These are phyloP conservation scores for Moricandia moricandioides DNA, from an alignment of 345 rosid species.

Conservation along the genomic window DNA sequence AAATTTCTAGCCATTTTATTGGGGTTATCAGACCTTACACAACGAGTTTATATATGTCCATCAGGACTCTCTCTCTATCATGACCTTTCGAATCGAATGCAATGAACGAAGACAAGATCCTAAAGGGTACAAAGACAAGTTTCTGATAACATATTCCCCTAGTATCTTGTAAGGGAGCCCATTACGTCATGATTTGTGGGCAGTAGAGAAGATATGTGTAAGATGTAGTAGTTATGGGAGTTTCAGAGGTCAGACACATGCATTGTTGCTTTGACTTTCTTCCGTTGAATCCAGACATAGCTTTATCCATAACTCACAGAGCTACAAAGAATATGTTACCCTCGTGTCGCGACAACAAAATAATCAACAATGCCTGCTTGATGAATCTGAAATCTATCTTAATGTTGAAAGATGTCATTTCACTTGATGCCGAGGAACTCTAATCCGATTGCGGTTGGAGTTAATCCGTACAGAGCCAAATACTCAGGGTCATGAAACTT, in stretches of 20 bases:
- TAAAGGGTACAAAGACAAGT: slow-evolving; percentile 15
- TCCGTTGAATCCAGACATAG: slow-evolving; percentile 12
- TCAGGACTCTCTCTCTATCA: not conserved
- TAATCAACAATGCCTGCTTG: slow-evolving; percentile 1
- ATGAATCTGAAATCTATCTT: not conserved
- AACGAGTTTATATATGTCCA: not conserved
- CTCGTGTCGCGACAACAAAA: not conserved
- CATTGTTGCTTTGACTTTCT: slow-evolving; percentile 34
- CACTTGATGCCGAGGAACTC: slow-evolving; percentile 62
- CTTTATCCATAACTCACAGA: slow-evolving; percentile 1
- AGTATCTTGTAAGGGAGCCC: slow-evolving; percentile 28
- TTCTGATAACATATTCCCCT: slow-evolving; percentile 23
- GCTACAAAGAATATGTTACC: slow-evolving; percentile 18
- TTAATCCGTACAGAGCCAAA: slow-evolving; percentile 57
- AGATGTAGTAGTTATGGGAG: slow-evolving; percentile 23
- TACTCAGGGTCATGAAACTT: slow-evolving; percentile 74
- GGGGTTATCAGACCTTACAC: slow-evolving; percentile 15
- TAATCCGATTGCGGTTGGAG: slow-evolving; percentile 61
- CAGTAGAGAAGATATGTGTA: slow-evolving; percentile 13
- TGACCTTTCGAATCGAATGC: slow-evolving; percentile 10
- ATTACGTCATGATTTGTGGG: slow-evolving; percentile 17
- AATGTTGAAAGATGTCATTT: slow-evolving; percentile 17
- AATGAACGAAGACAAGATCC: slow-evolving; percentile 20
- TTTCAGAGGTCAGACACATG: slow-evolving; percentile 28
- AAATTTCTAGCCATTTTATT: slow-evolving; percentile 25